Percentiles rank a stretch among this genome's conserved stretches.
Evolutionary conservation across 2,329 filamentous ascomycete species (phyloP).

Genomic region (Colletotrichum sp.): DNA sequence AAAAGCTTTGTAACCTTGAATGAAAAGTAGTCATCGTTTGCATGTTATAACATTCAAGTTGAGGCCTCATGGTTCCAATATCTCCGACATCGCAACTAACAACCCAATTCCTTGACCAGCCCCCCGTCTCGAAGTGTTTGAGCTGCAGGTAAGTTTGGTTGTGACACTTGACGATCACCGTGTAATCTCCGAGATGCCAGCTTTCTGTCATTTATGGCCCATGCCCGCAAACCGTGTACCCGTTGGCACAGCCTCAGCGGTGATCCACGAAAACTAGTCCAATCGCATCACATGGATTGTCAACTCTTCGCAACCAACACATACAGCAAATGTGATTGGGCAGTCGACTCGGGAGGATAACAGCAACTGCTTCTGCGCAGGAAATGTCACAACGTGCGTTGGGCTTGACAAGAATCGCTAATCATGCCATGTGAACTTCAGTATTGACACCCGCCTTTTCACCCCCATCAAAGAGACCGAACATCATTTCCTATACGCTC

Average conservation of each 20-base stretch:
- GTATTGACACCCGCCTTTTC: too few species aligned
- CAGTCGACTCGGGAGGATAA: rapidly evolving
- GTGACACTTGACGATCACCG: neutral
- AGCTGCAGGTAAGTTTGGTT: neutral
- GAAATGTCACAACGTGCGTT: neutral
- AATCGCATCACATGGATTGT: neutral
- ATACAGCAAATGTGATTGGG: neutral
- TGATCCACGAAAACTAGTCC: neutral
- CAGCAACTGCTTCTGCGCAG: neutral
- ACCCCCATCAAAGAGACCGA: too few species aligned
- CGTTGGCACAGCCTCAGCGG: neutral
- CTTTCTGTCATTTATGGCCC: neutral
- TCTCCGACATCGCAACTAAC: neutral
- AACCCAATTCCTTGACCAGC: neutral
- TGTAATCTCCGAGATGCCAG: neutral
- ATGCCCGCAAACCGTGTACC: neutral
- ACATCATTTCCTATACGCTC: too few species aligned
- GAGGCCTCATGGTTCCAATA: neutral
- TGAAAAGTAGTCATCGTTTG: neutral
- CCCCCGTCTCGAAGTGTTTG: neutral
- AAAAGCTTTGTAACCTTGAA: neutral
- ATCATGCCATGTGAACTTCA: too few species aligned
- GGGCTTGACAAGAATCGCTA: neutral
- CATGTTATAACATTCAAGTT: neutral
- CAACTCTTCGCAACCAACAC: neutral